A percentile compares a stretch with the other conserved stretches of the same genome.
phyloP scores from a whole-genome alignment of 768 basidiomycete genomes.

The Agaricus bisporus region DNA sequence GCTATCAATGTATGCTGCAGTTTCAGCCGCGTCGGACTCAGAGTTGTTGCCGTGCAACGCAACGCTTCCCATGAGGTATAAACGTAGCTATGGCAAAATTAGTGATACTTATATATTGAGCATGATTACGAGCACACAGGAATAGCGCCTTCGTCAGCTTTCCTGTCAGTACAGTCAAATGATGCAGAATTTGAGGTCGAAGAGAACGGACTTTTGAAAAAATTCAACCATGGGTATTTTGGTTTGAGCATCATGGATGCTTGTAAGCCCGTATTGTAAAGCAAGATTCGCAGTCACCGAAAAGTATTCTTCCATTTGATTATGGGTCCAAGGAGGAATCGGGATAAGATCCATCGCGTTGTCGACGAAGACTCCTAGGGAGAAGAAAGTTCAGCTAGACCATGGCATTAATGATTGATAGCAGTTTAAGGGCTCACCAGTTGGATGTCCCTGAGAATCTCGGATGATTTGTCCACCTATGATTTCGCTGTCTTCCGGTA shows the following conservation, averaged over 20 bases:
- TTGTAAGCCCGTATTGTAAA: constrained; percentile 74
- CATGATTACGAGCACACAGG: constrained; percentile 42
- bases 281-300: constrained; percentile 62
- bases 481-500: constrained; percentile 47
- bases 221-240: constrained; percentile 49
- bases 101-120: not conserved
- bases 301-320: constrained; percentile 54
- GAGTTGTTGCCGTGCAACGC: constrained; percentile 1
- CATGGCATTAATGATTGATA: not conserved
- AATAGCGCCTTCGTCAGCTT: constrained; percentile 60
- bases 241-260: constrained; percentile 77
- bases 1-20: constrained; percentile 27
- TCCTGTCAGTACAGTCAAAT: constrained; percentile 31
- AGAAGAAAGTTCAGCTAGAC: not conserved
- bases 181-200: not conserved
- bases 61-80: constrained; percentile 13
- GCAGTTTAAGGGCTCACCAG: constrained; percentile 36
- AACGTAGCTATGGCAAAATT: constrained; percentile 9
- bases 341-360: constrained; percentile 79
- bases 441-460: constrained; percentile 55
- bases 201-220: constrained; percentile 48
- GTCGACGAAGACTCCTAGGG: constrained; percentile 71
- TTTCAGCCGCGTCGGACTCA: not conserved
- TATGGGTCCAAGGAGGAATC: constrained; percentile 55
- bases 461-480: constrained; percentile 75